Conservation (phyloP, 257 asterid genomes). For the Eustoma russellianum region DNA sequence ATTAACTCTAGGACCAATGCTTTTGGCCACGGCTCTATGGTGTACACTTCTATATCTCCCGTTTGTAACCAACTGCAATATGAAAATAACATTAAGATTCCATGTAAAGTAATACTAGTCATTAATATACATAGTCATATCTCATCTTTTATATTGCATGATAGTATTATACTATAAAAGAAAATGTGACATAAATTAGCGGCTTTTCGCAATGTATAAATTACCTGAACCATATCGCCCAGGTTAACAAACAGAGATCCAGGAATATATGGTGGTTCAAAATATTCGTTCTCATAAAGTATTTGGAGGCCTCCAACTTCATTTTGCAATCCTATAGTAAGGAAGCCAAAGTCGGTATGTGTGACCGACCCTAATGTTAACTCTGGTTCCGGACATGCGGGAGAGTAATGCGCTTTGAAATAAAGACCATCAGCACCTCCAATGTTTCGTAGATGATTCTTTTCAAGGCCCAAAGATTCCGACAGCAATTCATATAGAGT, state of each 20-base stretch:
- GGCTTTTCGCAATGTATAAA: neutral
- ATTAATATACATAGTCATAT: neutral
- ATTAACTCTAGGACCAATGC: slow-evolving; percentile 9
- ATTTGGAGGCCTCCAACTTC: slow-evolving; percentile 17
- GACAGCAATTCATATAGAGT: slow-evolving; percentile 9
- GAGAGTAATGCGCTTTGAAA: slow-evolving; percentile 8
- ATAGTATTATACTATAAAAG: too few relatives aligned
- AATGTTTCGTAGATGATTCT: slow-evolving; percentile 2
- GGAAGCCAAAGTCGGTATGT: slow-evolving; percentile 13
- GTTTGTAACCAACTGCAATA: slow-evolving; percentile 12
- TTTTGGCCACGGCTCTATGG: slow-evolving; percentile 13
- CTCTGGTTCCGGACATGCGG: slow-evolving; percentile 18
- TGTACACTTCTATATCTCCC: slow-evolving; percentile 11
- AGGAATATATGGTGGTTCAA: slow-evolving; percentile 5
- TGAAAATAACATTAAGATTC: neutral
- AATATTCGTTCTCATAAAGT: slow-evolving; percentile 9
- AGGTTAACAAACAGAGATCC: slow-evolving; percentile 11
- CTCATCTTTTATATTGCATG: neutral
- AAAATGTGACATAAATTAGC: too few relatives aligned
- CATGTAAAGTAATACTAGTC: neutral
- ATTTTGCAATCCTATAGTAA: slow-evolving; percentile 13
- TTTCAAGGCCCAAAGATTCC: slow-evolving; percentile 9
- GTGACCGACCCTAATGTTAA: slow-evolving; percentile 7
- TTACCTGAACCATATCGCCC: slow-evolving; percentile 20
- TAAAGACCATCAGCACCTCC: slow-evolving; percentile 14